Percentiles rank a stretch among this genome's conserved stretches.
phyloP scores from a whole-genome alignment of 192 early-diverging fungal genomes.

The Chytriomyces confervae region DNA sequence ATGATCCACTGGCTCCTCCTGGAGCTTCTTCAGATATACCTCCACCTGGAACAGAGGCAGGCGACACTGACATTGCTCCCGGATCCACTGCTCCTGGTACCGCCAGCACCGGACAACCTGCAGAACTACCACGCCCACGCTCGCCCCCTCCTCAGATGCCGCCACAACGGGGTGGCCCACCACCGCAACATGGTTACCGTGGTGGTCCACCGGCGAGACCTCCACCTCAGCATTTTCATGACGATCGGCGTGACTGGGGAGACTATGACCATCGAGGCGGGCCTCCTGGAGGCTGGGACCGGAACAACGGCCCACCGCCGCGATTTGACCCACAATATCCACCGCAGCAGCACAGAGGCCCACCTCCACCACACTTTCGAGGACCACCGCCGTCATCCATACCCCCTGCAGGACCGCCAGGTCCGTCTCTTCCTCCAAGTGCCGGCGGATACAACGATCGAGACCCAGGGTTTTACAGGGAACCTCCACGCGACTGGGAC shows the following conservation, averaged over 20 bases:
- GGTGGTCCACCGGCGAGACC: neutral
- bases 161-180: neutral
- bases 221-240: neutral
- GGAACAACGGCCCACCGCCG: neutral
- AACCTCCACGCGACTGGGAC: neutral
- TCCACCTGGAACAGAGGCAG: neutral
- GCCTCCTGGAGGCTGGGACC: neutral
- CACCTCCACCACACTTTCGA: neutral
- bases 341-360: neutral
- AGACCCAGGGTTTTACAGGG: neutral
- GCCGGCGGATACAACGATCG: neutral
- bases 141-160: neutral
- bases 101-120: neutral
- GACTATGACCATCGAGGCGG: slow-evolving; percentile 16
- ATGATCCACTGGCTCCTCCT: neutral
- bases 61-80: neutral
- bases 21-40: neutral
- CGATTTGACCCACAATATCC: neutral
- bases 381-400: neutral
- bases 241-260: neutral
- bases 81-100: neutral
- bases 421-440: neutral
- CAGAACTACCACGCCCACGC: neutral
- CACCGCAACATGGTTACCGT: neutral
- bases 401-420: neutral